Conservation (phyloP, 2,329 filamentous ascomycete genomes). For the Plenodomus lindquistii region DNA sequence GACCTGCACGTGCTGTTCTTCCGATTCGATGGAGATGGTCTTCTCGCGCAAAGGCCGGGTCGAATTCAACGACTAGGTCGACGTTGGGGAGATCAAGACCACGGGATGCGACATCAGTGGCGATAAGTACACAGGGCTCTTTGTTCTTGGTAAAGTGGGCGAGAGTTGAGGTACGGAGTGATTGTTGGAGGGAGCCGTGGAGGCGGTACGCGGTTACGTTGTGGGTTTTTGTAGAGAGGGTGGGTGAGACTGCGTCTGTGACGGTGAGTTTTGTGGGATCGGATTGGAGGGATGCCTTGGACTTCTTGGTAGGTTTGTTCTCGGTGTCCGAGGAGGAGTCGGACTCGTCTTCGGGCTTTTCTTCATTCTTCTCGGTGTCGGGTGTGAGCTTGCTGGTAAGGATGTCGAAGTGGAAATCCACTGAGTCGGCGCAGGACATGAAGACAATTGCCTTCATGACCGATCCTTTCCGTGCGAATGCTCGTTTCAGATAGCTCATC, state of each 20-base stretch:
- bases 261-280: slow-evolving; percentile 48
- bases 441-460: slow-evolving; percentile 98
- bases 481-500: slow-evolving; percentile 78
- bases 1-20: slow-evolving; percentile 89
- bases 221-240: slow-evolving; percentile 76
- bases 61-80: slow-evolving; percentile 93
- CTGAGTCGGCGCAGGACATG: slow-evolving; percentile 93
- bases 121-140: slow-evolving; percentile 80
- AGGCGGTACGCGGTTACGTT: slow-evolving; percentile 81
- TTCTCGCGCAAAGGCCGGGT: slow-evolving; percentile 88
- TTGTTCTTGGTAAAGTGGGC: slow-evolving; percentile 74
- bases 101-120: slow-evolving; percentile 93
- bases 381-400: slow-evolving; percentile 57
- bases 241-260: slow-evolving; percentile 70
- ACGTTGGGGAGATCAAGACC: slow-evolving; percentile 95
- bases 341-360: slow-evolving; percentile 33
- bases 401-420: slow-evolving; percentile 93
- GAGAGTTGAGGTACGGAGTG: slow-evolving; percentile 83
- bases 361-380: slow-evolving; percentile 27
- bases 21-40: slow-evolving; percentile 96
- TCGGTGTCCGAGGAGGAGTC: slow-evolving; percentile 12
- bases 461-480: slow-evolving; percentile 84
- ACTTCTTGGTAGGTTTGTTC: slow-evolving; percentile 32
- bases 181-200: slow-evolving; percentile 88
- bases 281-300: slow-evolving; percentile 46